Evolutionary conservation across 164 flowering plant species (phyloP), one percentile per base, ranked within the genome.

Genomic region (Tetrastigma voinierianum): DNA sequence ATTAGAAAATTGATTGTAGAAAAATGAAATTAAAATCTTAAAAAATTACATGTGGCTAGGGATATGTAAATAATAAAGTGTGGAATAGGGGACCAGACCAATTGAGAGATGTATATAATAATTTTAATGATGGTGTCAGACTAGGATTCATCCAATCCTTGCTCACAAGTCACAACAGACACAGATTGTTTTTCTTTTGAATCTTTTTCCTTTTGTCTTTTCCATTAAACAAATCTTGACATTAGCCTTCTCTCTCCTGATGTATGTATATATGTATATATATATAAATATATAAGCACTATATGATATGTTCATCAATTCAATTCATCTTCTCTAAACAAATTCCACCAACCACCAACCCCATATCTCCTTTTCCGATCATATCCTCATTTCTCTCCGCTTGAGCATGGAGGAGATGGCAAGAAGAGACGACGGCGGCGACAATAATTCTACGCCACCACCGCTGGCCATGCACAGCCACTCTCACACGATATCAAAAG

Each of bases 401-500:
- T 49, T 49, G 24, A 55, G 24, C 62, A 84, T 82, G 84, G 84
- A 82, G 51, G 71, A 59, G 19, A 58, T 71, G 70, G 70, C 21
- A 58, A 67, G 66, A 67, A 75, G 64, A 18, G 73, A 69, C 55
- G 73, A 69, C 55, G 57, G 56, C 16, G 72, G 57, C 62, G 43
- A 51, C 10, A 24, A 71, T 40, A 67, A 16, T 20, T 45, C 77
- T 14, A 25, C 56, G 0, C 8, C 79, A 5, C 6, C 88, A 60
- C n/a, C 76, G 43, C 70, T 83, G 44, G 55, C 71, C 77, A 67
- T 88, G 72, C 83, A 82, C 82, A 83, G 62, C 53, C 67, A 82
- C 21, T 88, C 97, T 9, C 88, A 82, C 5, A 69, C 77, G 1
- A 82, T 87, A 61, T 77, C 89, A 1, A 87, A 88, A 76, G 32